phyloP scores from a whole-genome alignment of 768 basidiomycete genomes.

The Psilocybe azurescens region DNA sequence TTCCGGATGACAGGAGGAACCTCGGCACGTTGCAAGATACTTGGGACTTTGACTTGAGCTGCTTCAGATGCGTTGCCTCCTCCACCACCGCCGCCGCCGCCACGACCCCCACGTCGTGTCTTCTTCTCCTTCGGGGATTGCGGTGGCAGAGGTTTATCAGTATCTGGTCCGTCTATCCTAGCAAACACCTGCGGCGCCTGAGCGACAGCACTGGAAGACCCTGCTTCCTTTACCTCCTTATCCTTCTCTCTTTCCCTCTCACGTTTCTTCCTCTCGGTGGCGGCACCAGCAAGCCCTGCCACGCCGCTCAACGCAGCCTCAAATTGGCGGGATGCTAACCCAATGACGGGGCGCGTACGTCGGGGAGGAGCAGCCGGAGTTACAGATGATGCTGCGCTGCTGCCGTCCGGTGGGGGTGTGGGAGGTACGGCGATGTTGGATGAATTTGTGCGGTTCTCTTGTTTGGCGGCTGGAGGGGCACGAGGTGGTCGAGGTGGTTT shows the following conservation, averaged over 20 bases:
- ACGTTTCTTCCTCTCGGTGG: conserved; percentile 31
- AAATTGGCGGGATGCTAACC: conserved; percentile 69
- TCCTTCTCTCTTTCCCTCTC: conserved; percentile 34
- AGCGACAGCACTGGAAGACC: conserved; percentile 11
- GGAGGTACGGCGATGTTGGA: conserved; percentile 18
- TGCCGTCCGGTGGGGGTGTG: conserved; percentile 5
- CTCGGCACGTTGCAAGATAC: conserved; percentile 37
- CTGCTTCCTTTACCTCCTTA: conserved; percentile 27
- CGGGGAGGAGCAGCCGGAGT: conserved; percentile 36
- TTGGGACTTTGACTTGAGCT: conserved; percentile 30
- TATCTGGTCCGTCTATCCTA: conserved; percentile 21
- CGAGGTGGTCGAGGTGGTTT: conserved; percentile 20
- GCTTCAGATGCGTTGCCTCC: conserved; percentile 12
- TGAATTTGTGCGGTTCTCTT: conserved; percentile 11
- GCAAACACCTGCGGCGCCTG: conserved; percentile 11
- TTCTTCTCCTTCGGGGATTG: conserved; percentile 27
- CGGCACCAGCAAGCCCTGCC: conserved; percentile 47
- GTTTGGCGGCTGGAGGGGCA: conserved; percentile 17
- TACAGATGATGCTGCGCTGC: conserved; percentile 13
- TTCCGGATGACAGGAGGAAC: conserved; percentile 15
- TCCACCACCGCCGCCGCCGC: conserved; percentile 9
- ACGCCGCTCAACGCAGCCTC: conserved; percentile 75
- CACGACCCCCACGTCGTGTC: conserved; percentile 25
- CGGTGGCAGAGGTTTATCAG: conserved; percentile 18
- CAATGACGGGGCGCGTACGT: conserved; percentile 62